Percentiles rank a stretch among this genome's conserved stretches.
phyloP scores from a whole-genome alignment of 345 rosid species.

The Camelina sativa region DNA sequence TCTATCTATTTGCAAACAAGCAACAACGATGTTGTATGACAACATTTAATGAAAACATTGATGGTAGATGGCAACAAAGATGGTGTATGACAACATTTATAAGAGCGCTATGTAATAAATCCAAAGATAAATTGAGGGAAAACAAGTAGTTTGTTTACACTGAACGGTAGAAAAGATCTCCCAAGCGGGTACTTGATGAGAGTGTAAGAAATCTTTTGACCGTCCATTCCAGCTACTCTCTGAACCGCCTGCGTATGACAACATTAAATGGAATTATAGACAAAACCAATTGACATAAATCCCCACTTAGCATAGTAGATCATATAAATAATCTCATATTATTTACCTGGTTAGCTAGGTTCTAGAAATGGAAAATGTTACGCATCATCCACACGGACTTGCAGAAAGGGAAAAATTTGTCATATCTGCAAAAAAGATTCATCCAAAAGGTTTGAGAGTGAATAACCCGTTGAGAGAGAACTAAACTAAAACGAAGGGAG shows the following conservation, averaged over 20 bases:
- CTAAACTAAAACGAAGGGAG: slow-evolving; percentile 12
- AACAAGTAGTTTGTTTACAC: too few species aligned
- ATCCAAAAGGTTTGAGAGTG: slow-evolving; percentile 19
- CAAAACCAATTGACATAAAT: not conserved
- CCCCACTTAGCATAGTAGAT: not conserved
- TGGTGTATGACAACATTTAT: too few species aligned
- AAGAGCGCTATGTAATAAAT: too few species aligned
- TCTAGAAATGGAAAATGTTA: slow-evolving; percentile 92
- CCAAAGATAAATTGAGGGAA: too few species aligned
- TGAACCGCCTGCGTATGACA: slow-evolving; percentile 76
- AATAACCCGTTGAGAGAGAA: not conserved
- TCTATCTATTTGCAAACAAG: too few species aligned
- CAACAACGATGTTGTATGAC: too few species aligned
- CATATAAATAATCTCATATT: not conserved
- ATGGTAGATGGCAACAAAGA: too few species aligned
- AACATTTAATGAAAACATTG: too few species aligned
- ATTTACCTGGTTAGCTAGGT: slow-evolving; percentile 93
- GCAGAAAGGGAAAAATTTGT: slow-evolving; percentile 98
- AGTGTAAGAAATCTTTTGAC: slow-evolving; percentile 89
- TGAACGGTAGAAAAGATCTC: too few species aligned
- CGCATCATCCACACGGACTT: slow-evolving; percentile 99
- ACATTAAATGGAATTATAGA: not conserved
- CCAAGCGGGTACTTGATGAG: too few species aligned
- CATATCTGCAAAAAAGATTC: slow-evolving; percentile 61
- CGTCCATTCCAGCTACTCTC: slow-evolving; percentile 97